Percentiles rank a stretch among this genome's conserved stretches.
These are phyloP conservation scores for Alternaria gaisen DNA, from an alignment of 2,329 filamentous ascomycete species.

Conservation along the genomic window DNA sequence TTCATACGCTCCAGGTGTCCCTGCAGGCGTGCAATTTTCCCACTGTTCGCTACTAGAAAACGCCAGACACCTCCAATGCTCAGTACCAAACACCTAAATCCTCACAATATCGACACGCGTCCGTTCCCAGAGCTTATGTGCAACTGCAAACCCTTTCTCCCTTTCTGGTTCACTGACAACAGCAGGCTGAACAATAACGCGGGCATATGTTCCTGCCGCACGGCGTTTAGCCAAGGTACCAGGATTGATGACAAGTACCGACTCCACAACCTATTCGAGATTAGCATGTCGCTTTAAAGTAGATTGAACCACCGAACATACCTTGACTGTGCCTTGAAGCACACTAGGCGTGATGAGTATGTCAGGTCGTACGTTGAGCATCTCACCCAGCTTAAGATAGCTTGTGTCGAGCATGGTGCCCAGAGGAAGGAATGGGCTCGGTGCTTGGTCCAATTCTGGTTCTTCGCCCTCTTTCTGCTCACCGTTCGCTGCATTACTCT, in stretches of 20 bases:
- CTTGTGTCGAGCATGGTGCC: slow-evolving; percentile 83
- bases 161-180: slow-evolving; percentile 66
- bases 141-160: slow-evolving; percentile 63
- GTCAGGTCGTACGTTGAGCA: slow-evolving; percentile 86
- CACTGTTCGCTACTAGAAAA: not conserved
- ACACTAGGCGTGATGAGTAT: slow-evolving; percentile 83
- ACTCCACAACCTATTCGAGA: slow-evolving; percentile 78
- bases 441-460: slow-evolving; percentile 61
- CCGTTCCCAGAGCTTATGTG: slow-evolving; percentile 81
- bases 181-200: slow-evolving; percentile 77
- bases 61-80: not conserved
- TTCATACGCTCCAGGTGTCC: not conserved
- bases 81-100: slow-evolving; percentile 58
- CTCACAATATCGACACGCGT: slow-evolving; percentile 86
- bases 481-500: slow-evolving; percentile 52
- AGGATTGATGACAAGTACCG: slow-evolving; percentile 89
- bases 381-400: slow-evolving; percentile 89
- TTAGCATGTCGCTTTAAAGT: not conserved
- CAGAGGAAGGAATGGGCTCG: slow-evolving; percentile 52
- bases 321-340: slow-evolving; percentile 87
- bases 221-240: slow-evolving; percentile 85
- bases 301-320: slow-evolving; percentile 51
- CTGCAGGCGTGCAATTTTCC: not conserved
- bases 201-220: slow-evolving; percentile 85
- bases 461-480: slow-evolving; percentile 43